phyloP scores from a whole-genome alignment of 2,329 filamentous ascomycete genomes.

The Zymoseptoria passerinii region DNA sequence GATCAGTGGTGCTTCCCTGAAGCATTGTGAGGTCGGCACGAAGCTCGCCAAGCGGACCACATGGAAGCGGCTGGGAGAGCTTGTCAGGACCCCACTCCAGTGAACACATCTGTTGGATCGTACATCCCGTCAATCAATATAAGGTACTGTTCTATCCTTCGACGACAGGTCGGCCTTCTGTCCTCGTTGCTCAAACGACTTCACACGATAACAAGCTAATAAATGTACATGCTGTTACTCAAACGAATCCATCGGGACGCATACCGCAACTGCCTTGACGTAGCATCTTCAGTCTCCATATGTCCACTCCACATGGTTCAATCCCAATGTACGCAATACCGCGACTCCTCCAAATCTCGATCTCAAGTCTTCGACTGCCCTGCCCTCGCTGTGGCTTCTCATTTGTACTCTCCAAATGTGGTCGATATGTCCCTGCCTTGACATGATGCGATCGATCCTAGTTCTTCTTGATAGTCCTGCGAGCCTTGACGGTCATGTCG shows the following conservation, averaged over 20 bases:
- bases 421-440: background rate
- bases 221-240: background rate
- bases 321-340: background rate
- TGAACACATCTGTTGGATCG: too few species aligned
- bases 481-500: slow-evolving; percentile 64
- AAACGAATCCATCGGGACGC: background rate
- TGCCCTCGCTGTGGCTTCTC: background rate
- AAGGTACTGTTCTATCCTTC: too few species aligned
- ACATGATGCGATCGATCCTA: background rate
- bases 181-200: background rate
- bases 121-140: too few species aligned
- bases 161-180: too few species aligned
- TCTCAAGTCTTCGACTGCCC: background rate
- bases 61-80: background rate
- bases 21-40: background rate
- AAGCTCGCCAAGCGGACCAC: background rate
- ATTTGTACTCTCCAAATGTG: background rate
- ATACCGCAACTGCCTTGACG: background rate
- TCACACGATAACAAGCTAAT: background rate
- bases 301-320: background rate
- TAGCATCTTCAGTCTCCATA: background rate
- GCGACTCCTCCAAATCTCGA: background rate
- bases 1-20: background rate
- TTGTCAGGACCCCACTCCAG: too few species aligned
- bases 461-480: slow-evolving; percentile 29